Evolutionary conservation across 768 basidiomycete genomes (phyloP).

Genomic region (Lactarius tabidus): DNA sequence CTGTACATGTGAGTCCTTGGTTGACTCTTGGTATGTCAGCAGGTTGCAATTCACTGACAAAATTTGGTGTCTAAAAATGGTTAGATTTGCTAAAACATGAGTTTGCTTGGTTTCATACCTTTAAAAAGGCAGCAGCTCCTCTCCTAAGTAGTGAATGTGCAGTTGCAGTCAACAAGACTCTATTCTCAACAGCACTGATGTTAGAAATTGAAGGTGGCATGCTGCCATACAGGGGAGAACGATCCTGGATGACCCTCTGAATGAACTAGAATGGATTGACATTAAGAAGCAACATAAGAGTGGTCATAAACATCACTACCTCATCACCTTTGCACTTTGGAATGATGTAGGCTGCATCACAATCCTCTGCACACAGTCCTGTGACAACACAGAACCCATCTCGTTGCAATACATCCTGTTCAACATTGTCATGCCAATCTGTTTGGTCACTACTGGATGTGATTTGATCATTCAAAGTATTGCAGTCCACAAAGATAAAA

Average conservation of each 20-base stretch:
- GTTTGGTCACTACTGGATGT: not conserved
- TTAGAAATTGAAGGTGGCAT: not conserved
- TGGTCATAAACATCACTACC: not conserved
- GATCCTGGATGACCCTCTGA: not conserved
- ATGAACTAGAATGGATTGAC: not conserved
- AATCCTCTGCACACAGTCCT: not conserved
- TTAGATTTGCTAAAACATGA: not conserved
- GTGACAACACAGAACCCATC: not conserved
- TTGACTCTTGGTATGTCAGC: not conserved
- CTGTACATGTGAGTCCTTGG: not conserved
- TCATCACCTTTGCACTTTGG: not conserved
- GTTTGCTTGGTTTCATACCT: not conserved
- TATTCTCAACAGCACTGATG: not conserved
- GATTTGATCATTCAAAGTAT: not conserved
- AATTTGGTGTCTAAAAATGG: not conserved
- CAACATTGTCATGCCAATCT: not conserved
- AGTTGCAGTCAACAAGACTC: not conserved
- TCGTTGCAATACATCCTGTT: not conserved
- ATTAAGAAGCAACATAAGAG: not conserved
- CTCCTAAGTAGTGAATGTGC: not conserved
- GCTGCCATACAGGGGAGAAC: not conserved
- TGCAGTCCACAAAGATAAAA: not conserved
- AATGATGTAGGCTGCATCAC: not conserved
- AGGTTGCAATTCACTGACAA: not conserved
- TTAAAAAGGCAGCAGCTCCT: not conserved